A percentile compares a stretch with the other conserved stretches of the same genome.
Conservation (phyloP, 305 asterid species). For the Andrographis paniculata region DNA sequence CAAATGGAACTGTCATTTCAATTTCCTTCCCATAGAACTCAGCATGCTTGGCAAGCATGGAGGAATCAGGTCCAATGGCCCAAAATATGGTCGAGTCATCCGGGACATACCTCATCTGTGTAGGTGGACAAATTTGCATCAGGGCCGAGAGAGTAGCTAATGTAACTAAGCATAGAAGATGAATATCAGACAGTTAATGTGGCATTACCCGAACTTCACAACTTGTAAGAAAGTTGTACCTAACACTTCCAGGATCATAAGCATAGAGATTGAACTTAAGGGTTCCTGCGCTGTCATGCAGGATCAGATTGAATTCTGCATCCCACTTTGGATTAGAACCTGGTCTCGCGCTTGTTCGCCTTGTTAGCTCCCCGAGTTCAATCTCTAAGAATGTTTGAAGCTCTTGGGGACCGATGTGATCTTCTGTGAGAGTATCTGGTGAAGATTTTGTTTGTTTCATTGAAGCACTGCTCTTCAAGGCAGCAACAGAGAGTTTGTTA, state of each 20-base stretch:
- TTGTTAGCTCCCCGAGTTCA: constrained; percentile 77
- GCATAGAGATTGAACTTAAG: constrained; percentile 69
- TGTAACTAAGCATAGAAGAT: background rate
- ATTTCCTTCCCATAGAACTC: constrained; percentile 71
- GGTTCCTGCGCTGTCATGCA: constrained; percentile 72
- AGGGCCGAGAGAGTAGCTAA: background rate
- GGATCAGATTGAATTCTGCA: constrained; percentile 65
- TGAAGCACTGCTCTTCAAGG: constrained; percentile 13
- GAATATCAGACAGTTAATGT: background rate
- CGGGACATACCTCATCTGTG: constrained; percentile 70
- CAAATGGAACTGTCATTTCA: constrained; percentile 93
- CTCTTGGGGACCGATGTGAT: background rate
- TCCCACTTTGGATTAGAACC: constrained; percentile 88
- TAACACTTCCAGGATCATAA: constrained; percentile 59
- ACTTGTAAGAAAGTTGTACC: constrained; percentile 72
- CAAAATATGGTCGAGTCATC: constrained; percentile 95
- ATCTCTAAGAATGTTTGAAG: constrained; percentile 80
- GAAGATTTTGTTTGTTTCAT: background rate
- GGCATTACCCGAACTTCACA: constrained; percentile 82
- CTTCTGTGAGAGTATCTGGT: background rate
- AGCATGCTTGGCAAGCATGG: constrained; percentile 64
- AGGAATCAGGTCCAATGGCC: constrained; percentile 64
- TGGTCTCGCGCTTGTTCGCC: constrained; percentile 51
- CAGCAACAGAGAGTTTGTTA: constrained; percentile 44
- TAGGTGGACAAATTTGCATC: background rate